Evolutionary conservation across 306 rosid genomes (phyloP).

Genomic region (Delonix regia): DNA sequence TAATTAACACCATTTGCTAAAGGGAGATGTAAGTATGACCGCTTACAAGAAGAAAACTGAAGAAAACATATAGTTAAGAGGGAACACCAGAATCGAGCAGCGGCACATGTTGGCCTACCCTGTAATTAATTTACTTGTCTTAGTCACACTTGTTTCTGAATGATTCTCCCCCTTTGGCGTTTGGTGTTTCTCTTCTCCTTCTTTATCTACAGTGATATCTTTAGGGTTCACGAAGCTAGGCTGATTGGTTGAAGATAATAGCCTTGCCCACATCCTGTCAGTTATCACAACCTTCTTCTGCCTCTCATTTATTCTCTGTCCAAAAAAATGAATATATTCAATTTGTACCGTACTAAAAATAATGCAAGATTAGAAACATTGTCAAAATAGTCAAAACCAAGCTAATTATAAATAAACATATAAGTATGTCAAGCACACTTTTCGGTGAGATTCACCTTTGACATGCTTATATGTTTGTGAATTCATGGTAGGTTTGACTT

Average conservation of each 20-base stretch:
- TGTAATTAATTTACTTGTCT: neutral
- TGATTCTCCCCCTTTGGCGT: slow-evolving; percentile 16
- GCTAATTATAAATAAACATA: no score
- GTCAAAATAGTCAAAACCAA: no score
- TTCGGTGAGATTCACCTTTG: no score
- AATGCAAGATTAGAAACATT: neutral
- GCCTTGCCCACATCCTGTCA: slow-evolving; percentile 65
- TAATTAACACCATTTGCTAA: neutral
- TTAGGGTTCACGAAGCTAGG: slow-evolving; percentile 50
- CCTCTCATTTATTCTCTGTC: slow-evolving; percentile 45
- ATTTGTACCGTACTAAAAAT: no score
- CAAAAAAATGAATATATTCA: neutral
- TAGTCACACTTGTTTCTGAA: neutral
- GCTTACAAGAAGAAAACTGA: no score
- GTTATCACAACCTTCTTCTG: slow-evolving; percentile 53
- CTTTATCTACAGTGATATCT: neutral
- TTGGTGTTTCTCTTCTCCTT: neutral
- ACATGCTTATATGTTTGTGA: no score
- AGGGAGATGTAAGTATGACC: neutral
- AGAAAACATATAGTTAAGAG: neutral
- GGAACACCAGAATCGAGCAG: neutral
- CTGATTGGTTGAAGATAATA: slow-evolving; percentile 52
- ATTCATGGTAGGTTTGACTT: no score
- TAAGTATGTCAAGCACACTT: no score
- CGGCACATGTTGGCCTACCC: neutral